phyloP scores from a whole-genome alignment of 2,329 filamentous ascomycete genomes.

The Camptophora hylomeconis region DNA sequence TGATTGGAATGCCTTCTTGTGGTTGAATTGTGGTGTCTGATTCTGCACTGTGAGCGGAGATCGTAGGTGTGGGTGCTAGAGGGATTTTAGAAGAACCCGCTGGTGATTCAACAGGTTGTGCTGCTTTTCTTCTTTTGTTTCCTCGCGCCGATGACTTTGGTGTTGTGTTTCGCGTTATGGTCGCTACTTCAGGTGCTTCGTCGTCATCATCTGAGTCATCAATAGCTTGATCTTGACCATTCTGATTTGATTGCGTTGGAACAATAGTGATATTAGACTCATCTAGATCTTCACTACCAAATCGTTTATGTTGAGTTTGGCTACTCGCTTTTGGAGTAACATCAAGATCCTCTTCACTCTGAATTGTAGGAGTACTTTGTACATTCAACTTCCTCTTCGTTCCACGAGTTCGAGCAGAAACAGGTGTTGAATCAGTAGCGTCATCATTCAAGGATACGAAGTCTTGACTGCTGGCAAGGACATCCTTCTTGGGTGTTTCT shows the following conservation, averaged over 20 bases:
- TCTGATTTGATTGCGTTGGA: constrained; percentile 2
- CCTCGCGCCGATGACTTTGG: not conserved
- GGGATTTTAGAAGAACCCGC: no score
- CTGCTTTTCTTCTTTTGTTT: constrained; percentile 2
- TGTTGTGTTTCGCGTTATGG: constrained; percentile 3
- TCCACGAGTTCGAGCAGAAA: no score
- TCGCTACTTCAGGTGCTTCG: constrained; percentile 9
- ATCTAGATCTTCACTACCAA: constrained; percentile 7
- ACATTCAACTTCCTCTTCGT: no score
- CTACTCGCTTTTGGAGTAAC: constrained; percentile 1
- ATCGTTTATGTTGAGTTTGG: constrained; percentile 7
- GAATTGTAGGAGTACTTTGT: no score
- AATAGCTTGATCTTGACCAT: constrained; percentile 1
- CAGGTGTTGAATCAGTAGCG: no score
- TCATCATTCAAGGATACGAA: no score
- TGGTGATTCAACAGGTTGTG: not conserved
- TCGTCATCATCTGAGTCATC: constrained; percentile 5
- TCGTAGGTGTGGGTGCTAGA: no score
- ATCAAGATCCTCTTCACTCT: not conserved
- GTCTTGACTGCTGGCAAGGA: no score
- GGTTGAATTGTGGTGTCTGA: no score
- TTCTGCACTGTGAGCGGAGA: no score
- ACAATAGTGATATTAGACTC: constrained; percentile 5
- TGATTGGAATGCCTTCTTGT: no score
- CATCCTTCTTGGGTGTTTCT: no score